Base-by-base conservation (phyloP, 331 rosid genomes). In the Prunus yedoensis region DNA sequence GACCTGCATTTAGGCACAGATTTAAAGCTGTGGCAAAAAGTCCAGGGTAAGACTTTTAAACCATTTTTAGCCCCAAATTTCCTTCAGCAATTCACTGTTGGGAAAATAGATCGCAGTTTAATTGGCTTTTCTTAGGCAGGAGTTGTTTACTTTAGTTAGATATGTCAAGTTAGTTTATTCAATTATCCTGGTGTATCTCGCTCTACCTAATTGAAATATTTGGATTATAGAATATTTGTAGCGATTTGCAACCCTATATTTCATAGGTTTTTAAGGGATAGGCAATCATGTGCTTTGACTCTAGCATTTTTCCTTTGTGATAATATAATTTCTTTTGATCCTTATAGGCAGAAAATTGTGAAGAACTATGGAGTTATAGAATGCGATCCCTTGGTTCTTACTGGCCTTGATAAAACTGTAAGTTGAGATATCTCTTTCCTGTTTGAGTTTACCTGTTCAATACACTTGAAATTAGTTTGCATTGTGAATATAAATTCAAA, bases 1-100 rank as follows among this genome's bases (percentile, higher is more conserved):
- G 91, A 78, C 97, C 97, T 46, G 96, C 96, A 52, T 92, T 92
- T 82, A 87, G 84, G 82, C 97, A 90, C 81, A 85, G 81, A 80
- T 78, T 90, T 81, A 92, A 90, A 76, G 77, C 87, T 14, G 77
- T 83, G 10, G 41, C 86, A 56, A 90, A 73, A 77, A 68, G 52
- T 81, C 85, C 89, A 72, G 83, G 93, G 96, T 90, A 87, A 87
- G 87, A 63, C 73, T 70, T 83, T 70, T n/a, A 20, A 52, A 21
- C 17, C 18, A 15, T 74, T 57, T 74, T 57, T 43, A 35, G 27
- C 20, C 15, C 45, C 45, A 45, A 27, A 58, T 25, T 47, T 23
- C 46, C 43, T 71, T 71, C 70, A 60, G 65, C 65, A 57, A 61
- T 56, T 28, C 45, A 58, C 70, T 43, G 56, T 69, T 51, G 61